Base-by-base conservation (phyloP, 345 rosid genomes). In the Ailanthus altissimus region DNA sequence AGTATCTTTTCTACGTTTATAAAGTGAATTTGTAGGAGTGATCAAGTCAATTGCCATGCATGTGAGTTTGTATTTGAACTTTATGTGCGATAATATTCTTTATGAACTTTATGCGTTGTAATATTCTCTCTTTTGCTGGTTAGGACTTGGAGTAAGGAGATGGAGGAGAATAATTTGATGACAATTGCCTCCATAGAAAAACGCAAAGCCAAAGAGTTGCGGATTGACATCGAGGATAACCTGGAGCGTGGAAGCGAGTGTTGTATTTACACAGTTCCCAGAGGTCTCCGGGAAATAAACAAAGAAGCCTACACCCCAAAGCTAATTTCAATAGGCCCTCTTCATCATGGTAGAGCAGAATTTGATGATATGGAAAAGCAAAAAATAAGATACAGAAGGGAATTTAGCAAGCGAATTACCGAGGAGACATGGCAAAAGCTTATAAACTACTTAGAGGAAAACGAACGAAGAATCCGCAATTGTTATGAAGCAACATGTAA, bases 311-410 rank as follows among this genome's bases (percentile, higher is more conserved):
- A 54, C 59, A n/a, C 59, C 2, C 59, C 59, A 20, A 0, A 54
- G 59, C 11, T 54, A 20, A 54, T n/a, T 20, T n/a, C 59, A 20
- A 54, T 54, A 54, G 59, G 59, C 25, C 59, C 59, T 54, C 59
- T 54, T 54, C 59, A 54, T 54, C 59, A 54, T 2, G 1, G 4
- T 20, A 20, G 20, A 1, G 1, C 6, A 18, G 59, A 54, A 54
- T 54, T 54, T 6, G 23, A 8, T 0, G 13, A 20, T 54, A 54
- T 54, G 59, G 59, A 54, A n/a, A 54, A 54, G n/a, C 59, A 54
- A 10, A 54, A 54, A 25, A 54, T 54, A 8, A 54, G 79, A 56
- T 76, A 40, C 56, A 1, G 25, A 43, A 43, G 59, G 67, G 58
- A 54, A 8, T 76, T 76, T 13, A 26, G 10, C 8, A 11, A 2